Evolutionary conservation across 495 filamentous ascomycete species (phyloP).

Genomic region (Letharia lupina): DNA sequence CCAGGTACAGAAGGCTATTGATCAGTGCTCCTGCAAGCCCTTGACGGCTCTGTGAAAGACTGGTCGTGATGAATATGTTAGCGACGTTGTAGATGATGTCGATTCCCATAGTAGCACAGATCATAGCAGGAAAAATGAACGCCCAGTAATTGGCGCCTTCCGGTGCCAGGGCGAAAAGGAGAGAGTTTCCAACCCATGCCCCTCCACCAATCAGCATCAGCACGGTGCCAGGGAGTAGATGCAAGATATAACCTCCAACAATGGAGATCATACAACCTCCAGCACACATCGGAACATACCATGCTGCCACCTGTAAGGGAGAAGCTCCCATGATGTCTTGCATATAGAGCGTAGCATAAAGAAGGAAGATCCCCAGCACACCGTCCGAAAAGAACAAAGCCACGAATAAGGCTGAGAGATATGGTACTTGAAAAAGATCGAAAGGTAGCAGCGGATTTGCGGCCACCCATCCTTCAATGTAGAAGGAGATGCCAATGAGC

Average conservation of each 20-base stretch:
- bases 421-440: conserved; percentile 64
- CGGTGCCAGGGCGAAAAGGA: conserved; percentile 69
- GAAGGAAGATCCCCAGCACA: conserved; percentile 63
- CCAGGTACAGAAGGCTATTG: conserved; percentile 61
- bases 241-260: conserved; percentile 66
- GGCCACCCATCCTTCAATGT: conserved; percentile 71
- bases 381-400: conserved; percentile 71
- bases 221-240: conserved; percentile 62
- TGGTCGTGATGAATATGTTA: conserved; percentile 78
- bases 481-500: conserved; percentile 49
- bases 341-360: conserved; percentile 75
- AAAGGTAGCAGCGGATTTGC: conserved; percentile 63
- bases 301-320: conserved; percentile 66
- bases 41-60: conserved; percentile 59
- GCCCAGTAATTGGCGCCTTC: conserved; percentile 55
- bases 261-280: conserved; percentile 67
- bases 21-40: conserved; percentile 68
- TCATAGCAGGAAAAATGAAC: conserved; percentile 74
- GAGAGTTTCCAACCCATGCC: conserved; percentile 53
- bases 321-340: conserved; percentile 53
- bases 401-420: conserved; percentile 58
- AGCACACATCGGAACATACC: conserved; percentile 67
- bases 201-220: conserved; percentile 59
- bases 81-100: conserved; percentile 78
- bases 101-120: conserved; percentile 70